phyloP scores from a whole-genome alignment of 2,329 filamentous ascomycete species.

The Furcasterigmium furcatum region DNA sequence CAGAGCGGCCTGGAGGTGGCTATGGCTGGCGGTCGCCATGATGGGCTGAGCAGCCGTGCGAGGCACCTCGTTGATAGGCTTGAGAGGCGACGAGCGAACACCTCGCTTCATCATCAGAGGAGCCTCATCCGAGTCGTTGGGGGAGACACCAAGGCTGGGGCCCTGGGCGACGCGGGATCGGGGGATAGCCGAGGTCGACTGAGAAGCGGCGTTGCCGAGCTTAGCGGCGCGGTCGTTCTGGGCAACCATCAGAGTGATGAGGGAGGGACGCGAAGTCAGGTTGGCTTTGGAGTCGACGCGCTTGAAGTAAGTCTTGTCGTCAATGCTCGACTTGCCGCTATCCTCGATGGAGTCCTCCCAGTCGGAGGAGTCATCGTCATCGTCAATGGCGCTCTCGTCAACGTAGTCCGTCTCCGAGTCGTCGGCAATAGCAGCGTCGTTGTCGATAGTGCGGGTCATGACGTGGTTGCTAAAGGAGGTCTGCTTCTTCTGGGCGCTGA shows the following conservation, averaged over 20 bases:
- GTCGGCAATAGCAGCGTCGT: constrained; percentile 41
- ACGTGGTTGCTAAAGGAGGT: constrained; percentile 80
- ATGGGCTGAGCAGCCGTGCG: constrained; percentile 68
- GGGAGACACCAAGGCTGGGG: constrained; percentile 42
- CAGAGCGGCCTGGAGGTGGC: constrained; percentile 67
- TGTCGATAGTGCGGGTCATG: constrained; percentile 60
- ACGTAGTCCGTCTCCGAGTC: constrained; percentile 65
- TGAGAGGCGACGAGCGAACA: constrained; percentile 42
- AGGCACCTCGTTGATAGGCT: constrained; percentile 59
- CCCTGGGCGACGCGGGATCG: constrained; percentile 46
- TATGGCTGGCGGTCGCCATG: constrained; percentile 60
- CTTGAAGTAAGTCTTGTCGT: constrained; percentile 79
- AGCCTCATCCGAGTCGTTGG: constrained; percentile 60
- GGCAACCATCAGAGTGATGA: constrained; percentile 84
- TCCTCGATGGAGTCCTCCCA: constrained; percentile 72
- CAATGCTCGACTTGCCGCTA: constrained; percentile 77
- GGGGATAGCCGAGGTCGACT: constrained; percentile 68
- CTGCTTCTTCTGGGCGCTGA: constrained; percentile 63
- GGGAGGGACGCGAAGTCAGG: constrained; percentile 78
- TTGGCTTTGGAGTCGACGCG: constrained; percentile 87
- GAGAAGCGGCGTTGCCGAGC: constrained; percentile 65
- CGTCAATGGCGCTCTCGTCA: constrained; percentile 79
- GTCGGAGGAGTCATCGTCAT: constrained; percentile 61
- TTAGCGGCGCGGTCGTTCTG: constrained; percentile 70
- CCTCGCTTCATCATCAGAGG: constrained; percentile 63